Evolutionary conservation across 495 filamentous ascomycete species (phyloP).

Genomic region (Rhizodiscina lignyota): DNA sequence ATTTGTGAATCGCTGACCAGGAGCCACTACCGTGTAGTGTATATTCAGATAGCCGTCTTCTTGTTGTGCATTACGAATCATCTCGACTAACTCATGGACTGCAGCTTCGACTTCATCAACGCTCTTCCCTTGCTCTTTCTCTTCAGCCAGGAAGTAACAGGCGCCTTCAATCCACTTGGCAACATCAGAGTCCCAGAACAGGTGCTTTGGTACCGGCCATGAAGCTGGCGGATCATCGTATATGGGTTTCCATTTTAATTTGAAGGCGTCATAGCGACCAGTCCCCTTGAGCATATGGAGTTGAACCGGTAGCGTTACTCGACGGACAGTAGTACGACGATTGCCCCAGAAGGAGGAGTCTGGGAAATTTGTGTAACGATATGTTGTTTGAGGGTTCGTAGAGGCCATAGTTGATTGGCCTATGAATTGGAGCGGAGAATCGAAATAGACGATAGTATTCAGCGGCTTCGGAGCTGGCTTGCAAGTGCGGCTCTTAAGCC

Average conservation of each 20-base stretch:
- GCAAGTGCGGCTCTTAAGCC: too few relatives aligned
- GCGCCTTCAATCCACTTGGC: conserved; percentile 46
- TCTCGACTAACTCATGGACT: conserved; percentile 35
- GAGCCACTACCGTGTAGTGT: conserved; percentile 38
- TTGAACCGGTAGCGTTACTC: conserved; percentile 27
- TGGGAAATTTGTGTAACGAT: too few relatives aligned
- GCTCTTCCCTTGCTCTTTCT: too few relatives aligned
- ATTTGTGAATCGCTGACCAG: conserved; percentile 35
- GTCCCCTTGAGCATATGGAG: conserved; percentile 34
- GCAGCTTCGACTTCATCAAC: conserved; percentile 30
- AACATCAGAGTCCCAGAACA: conserved; percentile 45
- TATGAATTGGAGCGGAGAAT: too few relatives aligned
- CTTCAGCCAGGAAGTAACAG: conserved; percentile 34
- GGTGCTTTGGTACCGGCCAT: conserved; percentile 35
- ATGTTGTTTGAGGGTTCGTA: too few relatives aligned
- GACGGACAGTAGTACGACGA: too few relatives aligned
- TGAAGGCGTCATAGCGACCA: conserved; percentile 38
- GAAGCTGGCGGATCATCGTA: conserved; percentile 29
- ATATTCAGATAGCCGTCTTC: conserved; percentile 43
- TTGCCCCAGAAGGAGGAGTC: too few relatives aligned
- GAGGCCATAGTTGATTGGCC: too few relatives aligned
- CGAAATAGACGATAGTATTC: too few relatives aligned
- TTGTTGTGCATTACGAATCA: conserved; percentile 37
- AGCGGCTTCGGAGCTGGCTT: too few relatives aligned
- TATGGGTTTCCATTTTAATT: conserved; percentile 30